Conservation (phyloP, 192 early-diverging fungal genomes). For the Coemansia sp. region DNA sequence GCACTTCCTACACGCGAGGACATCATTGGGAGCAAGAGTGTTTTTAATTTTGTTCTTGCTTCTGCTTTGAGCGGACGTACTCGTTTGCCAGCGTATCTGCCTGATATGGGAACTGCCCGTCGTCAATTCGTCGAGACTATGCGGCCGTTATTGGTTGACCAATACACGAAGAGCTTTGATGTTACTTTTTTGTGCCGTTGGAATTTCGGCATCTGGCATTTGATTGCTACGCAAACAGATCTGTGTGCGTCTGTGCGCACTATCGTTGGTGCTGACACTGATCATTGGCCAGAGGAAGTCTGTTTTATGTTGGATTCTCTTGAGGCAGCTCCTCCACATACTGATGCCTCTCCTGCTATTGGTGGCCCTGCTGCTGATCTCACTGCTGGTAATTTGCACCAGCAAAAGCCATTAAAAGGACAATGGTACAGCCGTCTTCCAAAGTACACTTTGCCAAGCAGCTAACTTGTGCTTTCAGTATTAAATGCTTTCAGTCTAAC, state of each 20-base stretch:
- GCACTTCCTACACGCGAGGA: slow-evolving; percentile 42
- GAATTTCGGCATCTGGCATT: slow-evolving; percentile 41
- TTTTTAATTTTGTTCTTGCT: slow-evolving; percentile 34
- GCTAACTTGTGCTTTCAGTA: background rate
- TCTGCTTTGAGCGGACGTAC: slow-evolving; percentile 16
- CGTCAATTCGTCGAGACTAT: slow-evolving; percentile 20
- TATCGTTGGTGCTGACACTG: slow-evolving; percentile 43
- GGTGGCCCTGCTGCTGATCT: background rate
- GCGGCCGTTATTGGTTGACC: slow-evolving; percentile 21
- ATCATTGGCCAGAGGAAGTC: slow-evolving; percentile 41
- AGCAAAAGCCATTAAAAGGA: slow-evolving; percentile 1
- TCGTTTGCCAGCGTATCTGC: slow-evolving; percentile 36
- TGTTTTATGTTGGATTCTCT: slow-evolving; percentile 39
- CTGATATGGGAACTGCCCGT: slow-evolving; percentile 35
- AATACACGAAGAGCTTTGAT: slow-evolving; percentile 31
- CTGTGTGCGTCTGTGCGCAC: slow-evolving; percentile 25
- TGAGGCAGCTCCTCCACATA: slow-evolving; percentile 17
- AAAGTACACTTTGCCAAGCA: slow-evolving; percentile 17
- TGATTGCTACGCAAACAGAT: slow-evolving; percentile 34
- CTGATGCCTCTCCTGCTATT: too few species aligned
- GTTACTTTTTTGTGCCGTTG: slow-evolving; percentile 40
- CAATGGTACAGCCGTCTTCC: slow-evolving; percentile 44
- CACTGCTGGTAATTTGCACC: background rate
- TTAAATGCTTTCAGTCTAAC: too few species aligned
- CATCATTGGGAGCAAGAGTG: slow-evolving; percentile 35